Conservation (phyloP, 805 yeast species). For the Metschnikowia noctiluminum region DNA sequence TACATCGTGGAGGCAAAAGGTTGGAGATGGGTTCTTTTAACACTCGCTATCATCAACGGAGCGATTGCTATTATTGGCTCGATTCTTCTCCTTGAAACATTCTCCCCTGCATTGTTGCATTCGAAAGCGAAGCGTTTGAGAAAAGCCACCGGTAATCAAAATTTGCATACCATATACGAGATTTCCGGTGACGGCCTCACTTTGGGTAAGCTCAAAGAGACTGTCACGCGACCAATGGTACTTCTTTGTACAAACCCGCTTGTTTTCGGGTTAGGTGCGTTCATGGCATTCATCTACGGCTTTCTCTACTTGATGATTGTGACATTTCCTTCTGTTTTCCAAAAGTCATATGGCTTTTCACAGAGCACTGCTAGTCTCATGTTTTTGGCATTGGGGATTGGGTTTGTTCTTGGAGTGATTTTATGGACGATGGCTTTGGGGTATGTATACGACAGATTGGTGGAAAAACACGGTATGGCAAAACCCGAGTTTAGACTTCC, state of each 20-base stretch:
- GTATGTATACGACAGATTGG: constrained; percentile 23
- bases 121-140: constrained; percentile 27
- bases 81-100: constrained; percentile 32
- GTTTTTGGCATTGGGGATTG: constrained; percentile 40
- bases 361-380: constrained; percentile 33
- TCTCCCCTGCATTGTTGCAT: constrained; percentile 32
- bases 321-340: constrained; percentile 34
- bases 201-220: constrained; percentile 20
- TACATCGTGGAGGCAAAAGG: constrained; percentile 29
- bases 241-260: constrained; percentile 35
- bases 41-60: constrained; percentile 34
- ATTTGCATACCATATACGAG: constrained; percentile 38
- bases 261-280: constrained; percentile 39
- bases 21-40: constrained; percentile 40
- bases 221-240: constrained; percentile 32
- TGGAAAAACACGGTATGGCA: constrained; percentile 28
- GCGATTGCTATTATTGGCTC: constrained; percentile 31
- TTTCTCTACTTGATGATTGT: constrained; percentile 41
- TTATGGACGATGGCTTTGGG: constrained; percentile 30
- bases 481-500: constrained; percentile 40
- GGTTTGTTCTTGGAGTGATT: constrained; percentile 31
- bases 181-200: constrained; percentile 29
- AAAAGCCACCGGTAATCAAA: constrained; percentile 32
- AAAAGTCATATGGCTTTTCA: constrained; percentile 30
- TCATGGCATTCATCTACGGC: constrained; percentile 42